Conservation (phyloP, 345 rosid species). For the Murraya paniculata region DNA sequence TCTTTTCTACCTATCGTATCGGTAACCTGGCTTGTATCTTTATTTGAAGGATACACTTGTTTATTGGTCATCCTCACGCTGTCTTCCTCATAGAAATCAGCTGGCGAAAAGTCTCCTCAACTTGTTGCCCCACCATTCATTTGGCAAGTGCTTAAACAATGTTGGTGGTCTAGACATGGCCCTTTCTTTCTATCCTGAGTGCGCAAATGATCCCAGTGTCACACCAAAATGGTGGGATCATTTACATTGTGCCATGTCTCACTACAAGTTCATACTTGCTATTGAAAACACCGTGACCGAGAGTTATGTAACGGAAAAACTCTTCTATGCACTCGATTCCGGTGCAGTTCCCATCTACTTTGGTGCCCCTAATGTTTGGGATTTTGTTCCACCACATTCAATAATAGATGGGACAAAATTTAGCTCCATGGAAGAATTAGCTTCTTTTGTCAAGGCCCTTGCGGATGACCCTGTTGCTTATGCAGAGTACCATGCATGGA, state of each 20-base stretch:
- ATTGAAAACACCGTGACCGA: slow-evolving; percentile 82
- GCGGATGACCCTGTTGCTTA: slow-evolving; percentile 75
- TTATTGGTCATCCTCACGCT: slow-evolving; percentile 96
- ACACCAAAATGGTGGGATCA: slow-evolving; percentile 87
- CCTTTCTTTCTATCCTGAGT: slow-evolving; percentile 70
- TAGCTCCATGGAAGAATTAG: slow-evolving; percentile 60
- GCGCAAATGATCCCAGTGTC: slow-evolving; percentile 40
- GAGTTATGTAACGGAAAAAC: slow-evolving; percentile 92
- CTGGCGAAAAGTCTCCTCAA: slow-evolving; percentile 63
- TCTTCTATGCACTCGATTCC: slow-evolving; percentile 79
- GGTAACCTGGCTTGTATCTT: slow-evolving; percentile 1
- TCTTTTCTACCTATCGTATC: background rate
- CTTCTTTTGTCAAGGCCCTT: slow-evolving; percentile 55
- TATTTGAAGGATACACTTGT: slow-evolving; percentile 57
- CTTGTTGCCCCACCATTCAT: slow-evolving; percentile 79
- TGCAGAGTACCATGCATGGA: slow-evolving; percentile 92
- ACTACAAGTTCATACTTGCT: slow-evolving; percentile 89
- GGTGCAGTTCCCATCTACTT: slow-evolving; percentile 89
- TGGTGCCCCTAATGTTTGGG: slow-evolving; percentile 83
- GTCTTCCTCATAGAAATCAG: slow-evolving; percentile 65
- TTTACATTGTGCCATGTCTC: slow-evolving; percentile 92
- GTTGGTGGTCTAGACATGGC: slow-evolving; percentile 75
- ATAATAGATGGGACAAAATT: slow-evolving; percentile 81
- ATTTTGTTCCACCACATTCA: slow-evolving; percentile 83
- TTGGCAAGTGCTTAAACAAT: slow-evolving; percentile 93